A percentile compares a stretch with the other conserved stretches of the same genome.
Evolutionary conservation across 2,329 filamentous ascomycete genomes (phyloP).

Genomic region (Emmonsiellopsis sp.): DNA sequence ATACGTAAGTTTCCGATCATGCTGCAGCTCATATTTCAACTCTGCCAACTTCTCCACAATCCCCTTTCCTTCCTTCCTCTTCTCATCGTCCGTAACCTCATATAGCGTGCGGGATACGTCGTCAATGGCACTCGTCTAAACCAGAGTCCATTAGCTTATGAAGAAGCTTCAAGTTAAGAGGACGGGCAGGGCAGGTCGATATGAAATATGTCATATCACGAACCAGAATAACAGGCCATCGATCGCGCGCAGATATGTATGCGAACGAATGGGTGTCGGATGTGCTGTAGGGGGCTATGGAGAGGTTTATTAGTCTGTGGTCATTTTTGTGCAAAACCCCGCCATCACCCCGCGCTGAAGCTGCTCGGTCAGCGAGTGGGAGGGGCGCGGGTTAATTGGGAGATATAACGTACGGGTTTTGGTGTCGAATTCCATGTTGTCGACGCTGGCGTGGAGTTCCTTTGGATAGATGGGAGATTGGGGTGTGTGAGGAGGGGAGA

Average conservation of each 20-base stretch:
- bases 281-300: slow-evolving; percentile 64
- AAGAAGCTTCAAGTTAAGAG: slow-evolving; percentile 12
- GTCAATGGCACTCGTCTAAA: slow-evolving; percentile 81
- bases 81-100: slow-evolving; percentile 47
- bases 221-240: slow-evolving; percentile 92
- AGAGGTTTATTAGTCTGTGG: slow-evolving; percentile 13
- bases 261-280: slow-evolving; percentile 81
- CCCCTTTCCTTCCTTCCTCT: slow-evolving; percentile 70
- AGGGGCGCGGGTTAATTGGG: neutral
- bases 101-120: slow-evolving; percentile 65
- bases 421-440: slow-evolving; percentile 62
- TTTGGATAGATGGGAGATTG: neutral
- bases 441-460: neutral
- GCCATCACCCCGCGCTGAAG: neutral
- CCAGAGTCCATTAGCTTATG: neutral
- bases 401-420: slow-evolving; percentile 53
- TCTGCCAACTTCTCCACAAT: slow-evolving; percentile 70
- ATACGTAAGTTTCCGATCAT: slow-evolving; percentile 71
- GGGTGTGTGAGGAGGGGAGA: neutral
- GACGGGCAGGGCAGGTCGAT: neutral
- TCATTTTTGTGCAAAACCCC: slow-evolving; percentile 4
- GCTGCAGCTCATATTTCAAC: slow-evolving; percentile 92
- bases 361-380: neutral
- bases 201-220: slow-evolving; percentile 19
- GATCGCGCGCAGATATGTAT: slow-evolving; percentile 69